Percentiles rank a stretch among this genome's conserved stretches.
These are phyloP conservation scores for Saussurea involucrata DNA, from an alignment of 129 eudicot species.

Conservation along the genomic window DNA sequence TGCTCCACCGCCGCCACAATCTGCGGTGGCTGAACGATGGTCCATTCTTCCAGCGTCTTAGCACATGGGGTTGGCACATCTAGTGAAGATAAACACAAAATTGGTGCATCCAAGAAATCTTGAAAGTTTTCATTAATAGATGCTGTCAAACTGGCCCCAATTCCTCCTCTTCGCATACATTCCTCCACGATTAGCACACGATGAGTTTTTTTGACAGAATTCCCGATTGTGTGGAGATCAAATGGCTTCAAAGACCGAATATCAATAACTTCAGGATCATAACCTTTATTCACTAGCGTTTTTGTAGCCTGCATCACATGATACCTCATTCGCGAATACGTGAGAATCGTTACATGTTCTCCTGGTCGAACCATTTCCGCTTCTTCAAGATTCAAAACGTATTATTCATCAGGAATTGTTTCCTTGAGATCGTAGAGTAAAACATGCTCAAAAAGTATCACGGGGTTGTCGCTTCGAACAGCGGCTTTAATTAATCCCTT, in stretches of 20 bases:
- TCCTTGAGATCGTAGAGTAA: slow-evolving; percentile 81
- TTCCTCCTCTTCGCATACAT: slow-evolving; percentile 95
- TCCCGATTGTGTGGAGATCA: slow-evolving; percentile 80
- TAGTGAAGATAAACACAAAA: no score
- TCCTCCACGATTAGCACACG: slow-evolving; percentile 92
- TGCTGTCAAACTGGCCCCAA: slow-evolving; percentile 92
- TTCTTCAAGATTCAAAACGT: slow-evolving; percentile 67
- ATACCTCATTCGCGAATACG: slow-evolving; percentile 87
- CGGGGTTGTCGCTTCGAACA: slow-evolving; percentile 88
- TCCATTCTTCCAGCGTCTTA: no score
- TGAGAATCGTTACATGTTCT: slow-evolving; percentile 75
- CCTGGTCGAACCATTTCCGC: slow-evolving; percentile 96
- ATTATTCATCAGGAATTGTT: slow-evolving; percentile 85
- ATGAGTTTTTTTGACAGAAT: slow-evolving; percentile 87
- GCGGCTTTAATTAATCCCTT: slow-evolving; percentile 97
- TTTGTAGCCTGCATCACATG: slow-evolving; percentile 95
- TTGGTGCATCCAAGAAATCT: no score
- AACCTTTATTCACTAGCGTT: no score
- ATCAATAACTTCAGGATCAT: slow-evolving; percentile 91
- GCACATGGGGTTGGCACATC: no score
- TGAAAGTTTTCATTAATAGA: slow-evolving; percentile 75
- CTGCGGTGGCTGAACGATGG: no score
- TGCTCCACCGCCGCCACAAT: no score
- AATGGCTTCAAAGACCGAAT: slow-evolving; percentile 87
- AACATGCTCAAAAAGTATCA: slow-evolving; percentile 89